These are phyloP conservation scores for Laguncularia racemosa DNA, from an alignment of 345 rosid genomes.

Conservation along the genomic window DNA sequence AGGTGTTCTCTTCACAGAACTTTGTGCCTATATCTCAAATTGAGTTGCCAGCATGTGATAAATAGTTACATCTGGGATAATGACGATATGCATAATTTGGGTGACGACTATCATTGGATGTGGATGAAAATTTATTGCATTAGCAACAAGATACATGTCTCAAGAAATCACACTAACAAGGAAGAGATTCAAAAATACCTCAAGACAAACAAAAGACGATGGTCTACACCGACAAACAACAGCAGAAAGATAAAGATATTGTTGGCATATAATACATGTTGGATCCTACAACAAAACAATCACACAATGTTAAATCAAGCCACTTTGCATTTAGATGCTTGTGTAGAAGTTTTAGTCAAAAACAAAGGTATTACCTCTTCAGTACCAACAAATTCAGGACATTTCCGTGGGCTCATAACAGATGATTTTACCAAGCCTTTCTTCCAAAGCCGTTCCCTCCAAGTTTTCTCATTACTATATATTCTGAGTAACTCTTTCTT, in stretches of 20 bases:
- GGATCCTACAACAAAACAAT: constrained; percentile 55
- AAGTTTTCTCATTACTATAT: constrained; percentile 54
- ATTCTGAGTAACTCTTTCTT: constrained; percentile 68
- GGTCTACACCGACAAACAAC: constrained; percentile 76
- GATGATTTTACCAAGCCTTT: constrained; percentile 75
- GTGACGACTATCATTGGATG: background rate
- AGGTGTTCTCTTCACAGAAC: too few relatives aligned
- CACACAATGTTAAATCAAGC: background rate
- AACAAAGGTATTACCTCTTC: constrained; percentile 58
- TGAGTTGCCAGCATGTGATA: too few relatives aligned
- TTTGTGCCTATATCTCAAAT: too few relatives aligned
- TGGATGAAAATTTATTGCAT: too few relatives aligned
- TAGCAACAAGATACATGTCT: too few relatives aligned
- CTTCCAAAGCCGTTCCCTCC: constrained; percentile 85
- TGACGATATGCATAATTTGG: too few relatives aligned
- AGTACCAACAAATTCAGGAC: constrained; percentile 73
- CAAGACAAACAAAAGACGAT: constrained; percentile 74
- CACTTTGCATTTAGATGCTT: constrained; percentile 2
- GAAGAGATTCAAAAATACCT: constrained; percentile 42
- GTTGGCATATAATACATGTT: constrained; percentile 84
- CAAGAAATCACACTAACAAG: constrained; percentile 1
- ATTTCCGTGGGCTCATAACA: constrained; percentile 55
- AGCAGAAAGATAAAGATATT: constrained; percentile 83
- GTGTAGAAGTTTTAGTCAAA: background rate
- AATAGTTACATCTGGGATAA: too few relatives aligned